Percentiles rank a stretch among this genome's conserved stretches.
These are phyloP conservation scores for Chamaecyparis obtusa DNA, from an alignment of 75 land plant genomes.

Conservation along the genomic window DNA sequence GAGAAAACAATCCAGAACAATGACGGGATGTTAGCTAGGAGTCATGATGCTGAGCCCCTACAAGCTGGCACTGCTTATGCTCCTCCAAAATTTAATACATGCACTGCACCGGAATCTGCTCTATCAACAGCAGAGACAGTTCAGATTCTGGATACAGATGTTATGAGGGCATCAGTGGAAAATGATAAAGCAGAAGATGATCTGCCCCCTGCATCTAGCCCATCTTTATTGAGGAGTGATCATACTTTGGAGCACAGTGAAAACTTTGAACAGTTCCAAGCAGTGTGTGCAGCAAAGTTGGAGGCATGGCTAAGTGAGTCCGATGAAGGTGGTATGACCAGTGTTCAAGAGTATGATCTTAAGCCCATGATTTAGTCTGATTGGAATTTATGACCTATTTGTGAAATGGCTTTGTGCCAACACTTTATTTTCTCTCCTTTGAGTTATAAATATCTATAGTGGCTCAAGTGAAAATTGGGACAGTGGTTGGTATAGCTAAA, in stretches of 20 bases:
- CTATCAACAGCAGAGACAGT: neutral
- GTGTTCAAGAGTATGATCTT: neutral
- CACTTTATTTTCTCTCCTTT: neutral
- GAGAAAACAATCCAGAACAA: neutral
- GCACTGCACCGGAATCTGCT: neutral
- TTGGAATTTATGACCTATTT: neutral
- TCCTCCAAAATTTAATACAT: neutral
- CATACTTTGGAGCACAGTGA: neutral
- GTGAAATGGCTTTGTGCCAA: neutral
- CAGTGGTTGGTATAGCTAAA: neutral
- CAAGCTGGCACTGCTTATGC: neutral
- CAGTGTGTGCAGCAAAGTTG: constrained; percentile 15
- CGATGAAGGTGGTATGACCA: neutral
- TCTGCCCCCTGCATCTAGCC: neutral
- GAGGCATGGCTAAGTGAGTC: constrained; percentile 10
- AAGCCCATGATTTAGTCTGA: neutral
- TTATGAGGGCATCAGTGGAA: neutral
- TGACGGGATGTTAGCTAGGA: neutral
- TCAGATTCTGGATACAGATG: neutral
- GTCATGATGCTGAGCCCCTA: neutral
- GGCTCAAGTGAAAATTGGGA: neutral
- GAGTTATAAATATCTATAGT: neutral
- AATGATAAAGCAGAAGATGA: neutral
- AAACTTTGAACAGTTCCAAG: constrained; percentile 9
- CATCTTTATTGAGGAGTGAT: neutral